Evolutionary conservation across 2,329 filamentous ascomycete species (phyloP), one percentile per base, ranked within the genome.

Genomic region (Didymella lethalis): DNA sequence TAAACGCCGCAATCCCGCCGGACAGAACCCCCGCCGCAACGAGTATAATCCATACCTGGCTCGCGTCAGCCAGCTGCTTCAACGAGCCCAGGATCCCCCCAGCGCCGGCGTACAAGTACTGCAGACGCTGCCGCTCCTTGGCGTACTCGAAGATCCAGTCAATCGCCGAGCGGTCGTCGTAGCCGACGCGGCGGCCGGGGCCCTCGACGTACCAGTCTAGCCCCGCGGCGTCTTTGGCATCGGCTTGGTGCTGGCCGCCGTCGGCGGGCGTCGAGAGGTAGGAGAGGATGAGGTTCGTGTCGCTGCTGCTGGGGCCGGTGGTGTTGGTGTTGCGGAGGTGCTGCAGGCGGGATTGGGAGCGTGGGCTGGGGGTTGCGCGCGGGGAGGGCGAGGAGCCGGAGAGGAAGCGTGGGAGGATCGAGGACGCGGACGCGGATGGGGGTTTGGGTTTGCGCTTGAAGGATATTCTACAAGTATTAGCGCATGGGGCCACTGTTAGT

Each of bases 131-230:
- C 20, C 95, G 87, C 80, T 99, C 95, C 77, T 97, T 97, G 51
- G 91, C 95, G 74, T 98, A 97, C 78, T 99, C 95, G 70, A 97
- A 98, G 74, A 98, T 98, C 95, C 95, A 99, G 81, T 99, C 95
- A 75, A 99, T 99, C 58, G 95, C 94, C 16, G 94, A 97, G 75
- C 97, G 83, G 79, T 99, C 91, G 73, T 97, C 94, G 80, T 99
- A 99, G 54, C 91, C 94, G 36, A 97, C 93, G 72, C 95, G 87
- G 52, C 92, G 87, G 1, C 93, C 93, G 0, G 92, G 93, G 0
- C 92, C 93, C 77, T 97, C 94, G 47, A 90, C 85, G 74, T 96
- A 91, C 94, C 94, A 98, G 77, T 98, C 94, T 20, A 81, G 65
- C 0, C 76, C 76, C 14, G 66, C 73, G 25, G 76, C 74, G 63